Base-by-base conservation (phyloP, 75 land plant species). In the Sequoia sempervirens region DNA sequence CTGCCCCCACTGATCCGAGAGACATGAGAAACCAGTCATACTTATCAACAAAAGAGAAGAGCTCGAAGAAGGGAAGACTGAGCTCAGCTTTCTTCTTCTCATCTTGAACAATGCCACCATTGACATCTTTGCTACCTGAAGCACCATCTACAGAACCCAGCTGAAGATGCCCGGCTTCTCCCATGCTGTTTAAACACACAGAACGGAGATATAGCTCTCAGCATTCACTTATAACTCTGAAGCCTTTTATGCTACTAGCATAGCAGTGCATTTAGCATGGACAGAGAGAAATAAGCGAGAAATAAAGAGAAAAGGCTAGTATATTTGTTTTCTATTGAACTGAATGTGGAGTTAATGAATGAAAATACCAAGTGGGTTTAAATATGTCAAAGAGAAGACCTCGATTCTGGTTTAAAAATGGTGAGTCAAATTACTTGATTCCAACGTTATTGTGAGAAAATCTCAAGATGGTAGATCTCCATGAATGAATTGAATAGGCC, bases 41-140 rank as follows among this genome's bases (percentile, higher is more conserved):
- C 81, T 83, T 83, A 75, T 95, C 98, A 10, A 95, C 97, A 80
- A 89, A 96, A 3, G 89, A 86, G 89, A 96, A 96, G 15, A 96
- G 97, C 87, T 92, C 80, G 83, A 86, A 87, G 82, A 96, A 93
- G n/a, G 95, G 89, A 75, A 92, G 76, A 79, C 90, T 88, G 85
- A 90, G 93, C 68, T 93, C 95, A 78, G 86, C 82, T 87, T 84
- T 87, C 90, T 93, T 90, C 73, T 78, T 78, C 47, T 78, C 50
- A 45, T 78, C 80, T 45, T 78, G 50, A 78, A 18, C 46, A 78
- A 45, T n/a, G 45, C 32, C 14, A 45, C 50, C 47, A 78, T 78
- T 78, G 47, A 78, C 46, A 26, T 78, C 80, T 40, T 78, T 78
- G 80, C 80, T 40, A n/a, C 47, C 46, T 12, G 30, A 43, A 30